Evolutionary conservation across 495 filamentous ascomycete genomes (phyloP), one percentile per base, ranked within the genome.

Genomic region (Darksidea phi): DNA sequence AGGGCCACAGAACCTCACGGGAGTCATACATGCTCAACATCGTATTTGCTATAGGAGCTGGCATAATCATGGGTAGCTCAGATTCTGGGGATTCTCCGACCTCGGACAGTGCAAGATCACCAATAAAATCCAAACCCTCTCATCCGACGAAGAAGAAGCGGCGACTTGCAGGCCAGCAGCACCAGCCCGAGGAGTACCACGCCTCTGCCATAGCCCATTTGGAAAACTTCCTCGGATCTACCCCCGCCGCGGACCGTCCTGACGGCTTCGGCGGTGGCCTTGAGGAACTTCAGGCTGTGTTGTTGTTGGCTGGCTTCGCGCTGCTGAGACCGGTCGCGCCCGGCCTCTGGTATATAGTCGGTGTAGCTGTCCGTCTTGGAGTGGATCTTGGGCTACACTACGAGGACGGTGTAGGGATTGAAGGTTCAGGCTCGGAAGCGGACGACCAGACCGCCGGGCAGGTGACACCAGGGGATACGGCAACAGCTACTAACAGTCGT

Each of bases 271-370:
- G 88, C 13, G 88, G 85, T 6, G 92, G 91, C 0, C 72, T 97
- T 58, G 92, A 97, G 72, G 92, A 96, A 71, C 78, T 97, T 41
- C 93, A 97, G 70, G 90, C 90, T 26, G 92, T 97, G 6, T 76
- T 97, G 49, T 77, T 97, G 34, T 77, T 97, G 45, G 93, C 93
- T 32, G 89, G 90, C 41, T 96, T 97, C 78, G 93, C 93, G 1
- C 75, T 97, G 41, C 78, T 97, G 61, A 80, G 93, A 63, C 93
- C 93, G 1, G 90, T 97, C 48, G 89, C 93, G 2, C 93, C 93
- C 0, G 93, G 93, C 45, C 75, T 97, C 25, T 97, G 93, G 93
- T 97, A 97, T 71, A 97, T 97, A 52, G 87, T 95, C 49, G 93
- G 93, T 12, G 91, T 96, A 28, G 93, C 93, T 1, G 87, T 92